A percentile compares a stretch with the other conserved stretches of the same genome.
Conservation (phyloP, 345 rosid species). For the Mallotus nudiflorus region DNA sequence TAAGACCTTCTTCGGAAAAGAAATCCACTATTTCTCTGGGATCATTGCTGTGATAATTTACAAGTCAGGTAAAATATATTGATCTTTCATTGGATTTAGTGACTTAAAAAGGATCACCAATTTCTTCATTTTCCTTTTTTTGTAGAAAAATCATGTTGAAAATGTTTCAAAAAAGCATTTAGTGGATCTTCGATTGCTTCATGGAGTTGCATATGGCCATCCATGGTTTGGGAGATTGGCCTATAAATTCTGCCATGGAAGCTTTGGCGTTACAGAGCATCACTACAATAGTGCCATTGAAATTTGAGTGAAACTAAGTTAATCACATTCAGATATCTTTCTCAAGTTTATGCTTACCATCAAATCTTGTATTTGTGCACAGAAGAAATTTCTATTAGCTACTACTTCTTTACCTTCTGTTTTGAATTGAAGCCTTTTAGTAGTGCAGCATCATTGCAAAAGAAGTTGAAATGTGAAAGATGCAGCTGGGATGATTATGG, state of each 20-base stretch:
- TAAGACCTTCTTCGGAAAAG: slow-evolving; percentile 61
- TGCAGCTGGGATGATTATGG: slow-evolving; percentile 76
- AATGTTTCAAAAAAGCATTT: slow-evolving; percentile 68
- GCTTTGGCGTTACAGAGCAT: slow-evolving; percentile 68
- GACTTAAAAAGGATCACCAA: too few relatives aligned
- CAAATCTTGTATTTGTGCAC: slow-evolving; percentile 43
- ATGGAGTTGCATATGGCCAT: slow-evolving; percentile 85
- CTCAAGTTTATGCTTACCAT: slow-evolving; percentile 66
- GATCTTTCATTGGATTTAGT: neutral
- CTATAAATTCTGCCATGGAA: slow-evolving; percentile 66
- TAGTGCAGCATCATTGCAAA: slow-evolving; percentile 25
- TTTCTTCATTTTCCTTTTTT: neutral
- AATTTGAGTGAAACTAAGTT: slow-evolving; percentile 60
- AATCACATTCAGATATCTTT: slow-evolving; percentile 66
- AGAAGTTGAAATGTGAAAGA: slow-evolving; percentile 41
- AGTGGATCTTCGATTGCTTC: slow-evolving; percentile 70
- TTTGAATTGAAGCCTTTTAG: slow-evolving; percentile 22
- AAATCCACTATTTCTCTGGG: slow-evolving; percentile 41
- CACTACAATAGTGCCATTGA: slow-evolving; percentile 63
- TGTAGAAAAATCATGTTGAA: slow-evolving; percentile 63
- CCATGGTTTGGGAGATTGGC: slow-evolving; percentile 95
- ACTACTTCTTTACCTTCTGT: slow-evolving; percentile 15
- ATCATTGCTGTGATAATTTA: too few relatives aligned
- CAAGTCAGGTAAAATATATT: too few relatives aligned
- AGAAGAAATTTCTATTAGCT: slow-evolving; percentile 27